Evolutionary conservation across 148 eudicot species (phyloP), one percentile per base, ranked within the genome.

Genomic region (Vaccinium vitisidaea): DNA sequence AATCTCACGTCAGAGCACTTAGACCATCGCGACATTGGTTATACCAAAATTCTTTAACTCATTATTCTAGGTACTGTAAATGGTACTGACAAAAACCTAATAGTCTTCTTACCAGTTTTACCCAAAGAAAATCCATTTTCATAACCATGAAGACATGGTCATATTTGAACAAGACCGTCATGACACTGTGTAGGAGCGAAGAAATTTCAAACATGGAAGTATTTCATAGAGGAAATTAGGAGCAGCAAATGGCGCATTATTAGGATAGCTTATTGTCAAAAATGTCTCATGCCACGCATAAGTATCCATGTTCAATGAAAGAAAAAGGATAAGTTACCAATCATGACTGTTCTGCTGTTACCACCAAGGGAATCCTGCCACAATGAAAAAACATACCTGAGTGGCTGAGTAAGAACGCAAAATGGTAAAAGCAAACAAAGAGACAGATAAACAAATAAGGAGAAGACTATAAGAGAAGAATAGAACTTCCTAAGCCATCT

Each of bases 281-380:
- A 80, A 39, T 8, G 43, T 59, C 32, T 30, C 30, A 54, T 83
- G 63, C 14, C 39, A 76, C 48, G 2, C n/a, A n/a, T 54, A 73
- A 52, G 52, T 39, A 53, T 32, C 55, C 30, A 58, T 27, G 32
- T 65, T 77, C 65, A 76, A 69, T 52, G 82, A 75, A 63, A 46
- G 73, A 50, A 77, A 81, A 84, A 58, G 55, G 21, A 70, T 19
- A 78, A 84, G 77, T 83, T 91, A 95, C 99, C 99, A 83, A 97
- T 97, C 99, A 97, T 97, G 80, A 94, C 96, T 2, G 99, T 97
- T 86, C 96, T 93, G 94, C 99, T 97, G 94, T 97, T 97, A 73
- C 99, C 99, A 74, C 99, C 99, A 85, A 97, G 98, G 53, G 99
- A 97, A 90, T 97, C 99, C 99, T 97, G 95, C 82, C 85, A 85